Conservation (phyloP, 257 asterid species). For the Voacanga thouarsii region DNA sequence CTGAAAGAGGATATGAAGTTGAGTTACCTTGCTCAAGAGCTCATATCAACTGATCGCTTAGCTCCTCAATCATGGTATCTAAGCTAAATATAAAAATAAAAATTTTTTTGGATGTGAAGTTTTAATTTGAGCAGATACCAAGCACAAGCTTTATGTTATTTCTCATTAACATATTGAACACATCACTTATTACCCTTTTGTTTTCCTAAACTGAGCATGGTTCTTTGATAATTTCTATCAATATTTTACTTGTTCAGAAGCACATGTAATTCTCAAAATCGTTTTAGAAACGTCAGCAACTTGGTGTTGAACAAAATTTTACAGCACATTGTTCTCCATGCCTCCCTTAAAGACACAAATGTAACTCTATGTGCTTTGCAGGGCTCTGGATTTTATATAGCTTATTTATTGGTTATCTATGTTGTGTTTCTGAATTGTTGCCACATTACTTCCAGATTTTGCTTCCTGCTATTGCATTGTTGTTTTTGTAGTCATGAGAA, state of each 20-base stretch:
- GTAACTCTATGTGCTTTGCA: neutral
- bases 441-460: neutral
- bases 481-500: neutral
- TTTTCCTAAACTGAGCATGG: neutral
- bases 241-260: neutral
- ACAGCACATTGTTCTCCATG: neutral
- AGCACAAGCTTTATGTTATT: neutral
- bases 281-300: neutral
- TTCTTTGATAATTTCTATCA: neutral
- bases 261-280: neutral
- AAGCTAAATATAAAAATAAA: slow-evolving; percentile 1
- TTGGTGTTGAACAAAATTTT: neutral
- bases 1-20: slow-evolving; percentile 97
- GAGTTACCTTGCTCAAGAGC: slow-evolving; percentile 97
- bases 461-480: neutral
- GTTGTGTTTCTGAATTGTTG: neutral
- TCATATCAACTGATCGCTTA: slow-evolving; percentile 88
- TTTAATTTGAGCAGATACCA: slow-evolving; percentile 1
- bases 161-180: neutral
- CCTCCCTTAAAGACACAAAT: neutral
- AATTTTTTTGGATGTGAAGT: neutral
- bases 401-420: neutral
- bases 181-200: neutral
- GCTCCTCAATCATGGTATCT: slow-evolving; percentile 95
- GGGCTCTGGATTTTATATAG: too few species aligned